phyloP scores from a whole-genome alignment of 2,329 filamentous ascomycete species.

The Neodidymelliopsis sp. region DNA sequence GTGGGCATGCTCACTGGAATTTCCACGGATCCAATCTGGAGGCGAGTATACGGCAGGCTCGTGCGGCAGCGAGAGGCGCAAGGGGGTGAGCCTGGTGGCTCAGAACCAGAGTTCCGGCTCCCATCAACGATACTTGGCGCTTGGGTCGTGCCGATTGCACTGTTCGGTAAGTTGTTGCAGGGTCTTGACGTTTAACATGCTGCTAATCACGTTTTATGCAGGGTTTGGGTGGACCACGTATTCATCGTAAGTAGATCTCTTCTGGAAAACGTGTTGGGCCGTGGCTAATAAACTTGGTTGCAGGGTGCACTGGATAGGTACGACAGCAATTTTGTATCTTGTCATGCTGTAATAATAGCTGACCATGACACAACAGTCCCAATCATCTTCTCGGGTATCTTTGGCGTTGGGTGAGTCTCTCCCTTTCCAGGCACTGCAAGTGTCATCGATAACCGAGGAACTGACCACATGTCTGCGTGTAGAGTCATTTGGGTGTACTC shows the following conservation, averaged over 20 bases:
- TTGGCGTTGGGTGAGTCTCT: conserved; percentile 53
- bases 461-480: conserved; percentile 40
- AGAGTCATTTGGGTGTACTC: conserved; percentile 81
- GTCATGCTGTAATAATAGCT: conserved; percentile 41
- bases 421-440: conserved; percentile 25
- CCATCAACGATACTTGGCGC: conserved; percentile 73
- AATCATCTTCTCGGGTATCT: conserved; percentile 58
- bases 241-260: conserved; percentile 72
- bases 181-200: conserved; percentile 30
- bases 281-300: conserved; percentile 37
- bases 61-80: conserved; percentile 61
- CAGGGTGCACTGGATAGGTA: conserved; percentile 61
- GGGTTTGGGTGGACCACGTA: conserved; percentile 86
- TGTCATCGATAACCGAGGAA: conserved; percentile 35
- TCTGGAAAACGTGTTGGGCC: conserved; percentile 58
- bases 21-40: conserved; percentile 72
- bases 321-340: conserved; percentile 31
- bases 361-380: conserved; percentile 52
- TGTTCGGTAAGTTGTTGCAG: conserved; percentile 70
- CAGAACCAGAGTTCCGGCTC: conserved; percentile 87
- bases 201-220: conserved; percentile 45
- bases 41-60: conserved; percentile 65
- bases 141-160: conserved; percentile 76
- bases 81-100: conserved; percentile 62
- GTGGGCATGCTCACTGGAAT: conserved; percentile 72